Base-by-base conservation (phyloP, 495 filamentous ascomycete species). In the Aspergillus wentii region DNA sequence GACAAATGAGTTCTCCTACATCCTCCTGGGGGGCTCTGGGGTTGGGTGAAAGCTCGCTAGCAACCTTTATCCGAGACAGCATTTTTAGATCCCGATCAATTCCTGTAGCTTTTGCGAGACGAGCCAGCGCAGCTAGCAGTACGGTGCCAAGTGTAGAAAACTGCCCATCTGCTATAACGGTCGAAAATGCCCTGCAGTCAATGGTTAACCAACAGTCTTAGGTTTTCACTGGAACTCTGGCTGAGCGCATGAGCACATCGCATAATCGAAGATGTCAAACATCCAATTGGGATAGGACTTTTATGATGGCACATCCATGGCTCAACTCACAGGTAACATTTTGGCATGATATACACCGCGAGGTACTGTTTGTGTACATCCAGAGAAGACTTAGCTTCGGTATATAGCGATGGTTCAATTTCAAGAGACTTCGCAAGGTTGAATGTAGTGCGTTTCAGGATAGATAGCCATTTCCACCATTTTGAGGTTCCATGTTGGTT, bases 101-200 rank as follows among this genome's bases (percentile, higher is more conserved):
- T 1, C 59, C 59, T 30, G 78, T 59, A 8, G 68, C 59, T 36
- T 57, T 66, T 42, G 71, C 58, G 30, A 85, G 57, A 42, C 79
- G 74, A 17, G 81, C 81, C 30, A 90, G 58, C 10, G 71, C 61
- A 13, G 75, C 79, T n/a, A 89, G 33, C 5, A 94, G 68, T 30
- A 85, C 74, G 11, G 88, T 62, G n/a, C 87, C 87, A n/a, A 92
- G 69, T 1, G 83, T 64, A n/a, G 85, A 76, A 53, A 85, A 88
- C 43, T 86, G 83, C 25, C 67, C 74, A 59, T 88, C 84, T 7
- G 78, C 78, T 4, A 85, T 61, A 10, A 91, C 62, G 17, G 79
- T 80, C 6, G 76, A 78, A 52, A 94, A 91, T 0, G 82, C 78
- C 11, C 74, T 80, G 40, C 5, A 25, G 11, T 11, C 11, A 6